Conservation (phyloP, 345 rosid genomes). For the Melaleuca quinquenervia region DNA sequence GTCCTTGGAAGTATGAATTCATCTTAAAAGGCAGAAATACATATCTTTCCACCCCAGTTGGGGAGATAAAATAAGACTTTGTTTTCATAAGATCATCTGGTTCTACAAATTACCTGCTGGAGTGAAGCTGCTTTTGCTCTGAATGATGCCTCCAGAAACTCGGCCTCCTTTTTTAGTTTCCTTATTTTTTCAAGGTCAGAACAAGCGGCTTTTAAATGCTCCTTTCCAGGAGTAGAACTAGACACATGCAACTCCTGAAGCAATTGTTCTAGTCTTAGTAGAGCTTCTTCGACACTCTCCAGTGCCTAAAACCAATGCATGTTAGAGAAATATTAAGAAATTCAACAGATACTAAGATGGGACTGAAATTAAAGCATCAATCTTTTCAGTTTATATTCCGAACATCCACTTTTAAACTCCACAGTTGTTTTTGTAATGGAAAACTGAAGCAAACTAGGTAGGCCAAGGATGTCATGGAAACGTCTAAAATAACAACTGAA, state of each 20-base stretch:
- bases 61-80: neutral
- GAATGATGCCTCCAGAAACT: constrained; percentile 92
- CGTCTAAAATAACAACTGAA: neutral
- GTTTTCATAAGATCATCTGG: neutral
- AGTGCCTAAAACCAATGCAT: constrained; percentile 44
- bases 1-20: neutral
- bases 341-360: neutral
- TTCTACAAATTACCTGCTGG: constrained; percentile 44
- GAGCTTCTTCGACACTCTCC: constrained; percentile 87
- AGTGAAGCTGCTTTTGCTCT: constrained; percentile 88
- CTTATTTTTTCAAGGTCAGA: constrained; percentile 93
- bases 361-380: neutral
- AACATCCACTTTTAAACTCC: neutral
- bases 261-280: constrained; percentile 73
- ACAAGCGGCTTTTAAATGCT: constrained; percentile 87
- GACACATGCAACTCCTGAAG: constrained; percentile 67
- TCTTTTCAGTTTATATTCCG: neutral
- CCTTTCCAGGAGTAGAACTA: constrained; percentile 72
- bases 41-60: neutral
- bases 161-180: constrained; percentile 98
- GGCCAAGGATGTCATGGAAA: neutral
- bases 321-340: neutral
- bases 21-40: neutral
- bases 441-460: neutral
- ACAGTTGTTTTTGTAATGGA: neutral